Evolutionary conservation across 371 early-diverging fungal genomes (phyloP), one percentile per base, ranked within the genome.

Genomic region (Lichtheimia ornata): DNA sequence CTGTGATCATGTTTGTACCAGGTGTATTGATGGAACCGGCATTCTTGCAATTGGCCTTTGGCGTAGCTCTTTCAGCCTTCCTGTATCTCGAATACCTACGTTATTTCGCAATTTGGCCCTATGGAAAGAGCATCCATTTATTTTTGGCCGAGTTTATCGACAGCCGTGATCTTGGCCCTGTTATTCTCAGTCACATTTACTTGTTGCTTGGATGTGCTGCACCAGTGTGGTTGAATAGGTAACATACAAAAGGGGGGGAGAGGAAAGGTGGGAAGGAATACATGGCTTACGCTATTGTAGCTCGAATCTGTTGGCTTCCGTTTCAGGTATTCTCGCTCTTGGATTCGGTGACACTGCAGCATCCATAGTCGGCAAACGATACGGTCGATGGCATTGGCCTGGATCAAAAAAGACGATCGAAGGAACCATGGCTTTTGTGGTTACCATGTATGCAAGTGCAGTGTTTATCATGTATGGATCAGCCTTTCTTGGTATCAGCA

Each of bases 291-390:
- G 43, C 1, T 22, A 4, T 5, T 47, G 45, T 66, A 81, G 82
- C 42, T 62, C 70, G 7, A 70, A 70, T 47, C 51, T 77, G 2
- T 59, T 89, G 35, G 86, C 82, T 43, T 87, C 84, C 15, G 57
- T 92, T 12, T 84, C 90, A 9, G 97, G 97, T 6, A 87, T 96
- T 35, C 70, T 96, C 53, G 75, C 91, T 0, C 73, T 97, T 28
- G 97, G 97, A 0, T 82, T 97, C 59, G 94, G 94, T 4, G 97
- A 97, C 72, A 79, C 95, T 0, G 83, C 90, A 69, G 90, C 85
- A 73, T 95, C 96, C 1, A 75, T 94, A 47, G 81, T 90, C 6
- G 97, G 97, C 22, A 86, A 91, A 51, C 59, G 74, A 2, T 83
- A 72, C 61, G 97, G 97, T 24, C 69, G 84, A 11, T 68, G 60